phyloP scores from a whole-genome alignment of 1,139 yeast species.

The Sugiyamaella neomexicana region DNA sequence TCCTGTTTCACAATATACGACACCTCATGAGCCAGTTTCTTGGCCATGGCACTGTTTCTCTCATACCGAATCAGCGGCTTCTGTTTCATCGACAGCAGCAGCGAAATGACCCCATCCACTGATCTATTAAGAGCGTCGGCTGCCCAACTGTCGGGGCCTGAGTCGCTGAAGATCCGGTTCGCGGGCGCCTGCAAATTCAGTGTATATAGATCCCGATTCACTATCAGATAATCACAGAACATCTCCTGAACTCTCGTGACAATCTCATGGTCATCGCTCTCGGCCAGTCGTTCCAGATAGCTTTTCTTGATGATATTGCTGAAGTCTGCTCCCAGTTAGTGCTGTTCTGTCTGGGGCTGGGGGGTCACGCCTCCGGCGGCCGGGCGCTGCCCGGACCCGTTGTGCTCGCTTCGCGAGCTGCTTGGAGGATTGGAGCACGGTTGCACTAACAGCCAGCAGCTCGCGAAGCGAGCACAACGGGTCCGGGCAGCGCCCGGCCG shows the following conservation, averaged over 20 bases:
- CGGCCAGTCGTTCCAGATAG: slow-evolving; percentile 83
- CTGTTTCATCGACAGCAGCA: slow-evolving; percentile 69
- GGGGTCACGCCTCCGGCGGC: neutral
- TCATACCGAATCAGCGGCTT: slow-evolving; percentile 82
- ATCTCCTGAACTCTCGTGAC: slow-evolving; percentile 75
- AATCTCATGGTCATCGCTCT: slow-evolving; percentile 82
- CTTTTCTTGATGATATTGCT: slow-evolving; percentile 72
- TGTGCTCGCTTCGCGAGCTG: too few relatives aligned
- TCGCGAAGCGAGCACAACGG: too few relatives aligned
- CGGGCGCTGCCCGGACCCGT: too few relatives aligned
- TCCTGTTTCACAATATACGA: slow-evolving; percentile 41
- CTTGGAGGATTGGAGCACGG: too few relatives aligned
- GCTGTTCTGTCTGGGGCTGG: neutral
- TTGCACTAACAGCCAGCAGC: too few relatives aligned
- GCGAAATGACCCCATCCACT: slow-evolving; percentile 57
- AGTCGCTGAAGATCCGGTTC: slow-evolving; percentile 33
- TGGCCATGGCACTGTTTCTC: slow-evolving; percentile 58
- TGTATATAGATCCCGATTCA: slow-evolving; percentile 67
- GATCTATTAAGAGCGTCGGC: slow-evolving; percentile 50
- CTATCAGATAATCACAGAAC: slow-evolving; percentile 76
- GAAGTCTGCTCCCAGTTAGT: slow-evolving; percentile 42
- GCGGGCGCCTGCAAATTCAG: slow-evolving; percentile 40
- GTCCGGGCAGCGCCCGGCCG: too few relatives aligned
- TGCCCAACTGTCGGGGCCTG: slow-evolving; percentile 47
- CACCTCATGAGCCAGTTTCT: slow-evolving; percentile 70